These are phyloP conservation scores for Coemansia sp. DNA, from an alignment of 192 early-diverging fungal species.

Conservation along the genomic window DNA sequence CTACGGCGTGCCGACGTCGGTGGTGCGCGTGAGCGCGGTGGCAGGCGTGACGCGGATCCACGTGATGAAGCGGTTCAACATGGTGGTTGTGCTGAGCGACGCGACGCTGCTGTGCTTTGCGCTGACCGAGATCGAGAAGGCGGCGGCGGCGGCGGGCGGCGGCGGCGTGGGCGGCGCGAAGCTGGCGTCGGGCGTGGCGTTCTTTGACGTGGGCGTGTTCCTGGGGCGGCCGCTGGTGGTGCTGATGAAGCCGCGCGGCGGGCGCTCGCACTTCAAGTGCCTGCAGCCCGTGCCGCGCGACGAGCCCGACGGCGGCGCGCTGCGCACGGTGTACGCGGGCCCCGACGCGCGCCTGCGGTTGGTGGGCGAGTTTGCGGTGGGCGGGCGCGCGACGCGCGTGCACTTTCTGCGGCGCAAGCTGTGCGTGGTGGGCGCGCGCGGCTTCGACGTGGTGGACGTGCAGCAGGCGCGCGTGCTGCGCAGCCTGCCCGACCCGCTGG, in stretches of 20 bases:
- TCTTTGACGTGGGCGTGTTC: slow-evolving; percentile 46
- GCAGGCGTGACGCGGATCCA: slow-evolving; percentile 35
- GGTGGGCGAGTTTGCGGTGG: slow-evolving; percentile 50
- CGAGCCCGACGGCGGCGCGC: slow-evolving; percentile 2
- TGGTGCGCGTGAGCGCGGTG: slow-evolving; percentile 29
- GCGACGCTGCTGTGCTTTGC: slow-evolving; percentile 37
- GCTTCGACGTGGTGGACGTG: slow-evolving; percentile 93
- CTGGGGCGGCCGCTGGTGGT: slow-evolving; percentile 40
- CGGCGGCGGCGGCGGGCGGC: slow-evolving; percentile 15
- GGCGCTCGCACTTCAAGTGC: slow-evolving; percentile 53
- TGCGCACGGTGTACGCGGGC: slow-evolving; percentile 39
- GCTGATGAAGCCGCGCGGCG: slow-evolving; percentile 43
- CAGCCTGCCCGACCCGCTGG: slow-evolving; percentile 38
- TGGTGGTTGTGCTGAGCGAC: slow-evolving; percentile 43
- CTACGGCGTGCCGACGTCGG: slow-evolving; percentile 47
- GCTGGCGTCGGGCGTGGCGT: slow-evolving; percentile 43
- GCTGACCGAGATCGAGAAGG: slow-evolving; percentile 36
- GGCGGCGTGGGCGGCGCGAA: slow-evolving; percentile 24
- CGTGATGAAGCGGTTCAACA: slow-evolving; percentile 31
- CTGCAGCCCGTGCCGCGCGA: slow-evolving; percentile 31
- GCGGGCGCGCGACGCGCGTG: slow-evolving; percentile 62
- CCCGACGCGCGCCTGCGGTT: slow-evolving; percentile 25
- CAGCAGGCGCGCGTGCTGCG: slow-evolving; percentile 31
- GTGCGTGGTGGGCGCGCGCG: slow-evolving; percentile 82
- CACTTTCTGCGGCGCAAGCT: slow-evolving; percentile 83